A percentile compares a stretch with the other conserved stretches of the same genome.
Evolutionary conservation across 1,284 basidiomycete genomes (phyloP).

Genomic region (Heliocybe sulcata): DNA sequence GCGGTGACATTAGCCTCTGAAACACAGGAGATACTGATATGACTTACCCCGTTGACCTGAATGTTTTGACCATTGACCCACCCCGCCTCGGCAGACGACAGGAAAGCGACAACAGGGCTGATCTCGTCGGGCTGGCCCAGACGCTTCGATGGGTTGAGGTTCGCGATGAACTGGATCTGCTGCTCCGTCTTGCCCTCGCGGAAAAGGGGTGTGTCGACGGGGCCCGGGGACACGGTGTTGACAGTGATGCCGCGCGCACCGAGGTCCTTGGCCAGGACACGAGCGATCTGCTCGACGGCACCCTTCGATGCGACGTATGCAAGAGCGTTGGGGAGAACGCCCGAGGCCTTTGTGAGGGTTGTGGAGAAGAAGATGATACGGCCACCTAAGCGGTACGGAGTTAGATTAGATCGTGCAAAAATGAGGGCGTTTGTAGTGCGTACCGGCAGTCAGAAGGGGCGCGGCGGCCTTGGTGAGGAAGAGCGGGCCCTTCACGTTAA

Average conservation of each 20-base stretch:
- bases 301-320: conserved; percentile 49
- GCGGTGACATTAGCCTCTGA: neutral
- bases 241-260: conserved; percentile 45
- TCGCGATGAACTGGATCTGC: conserved; percentile 36
- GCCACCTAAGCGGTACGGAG: conserved; percentile 29
- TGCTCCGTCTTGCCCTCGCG: conserved; percentile 41
- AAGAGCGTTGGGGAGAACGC: conserved; percentile 38
- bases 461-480: conserved; percentile 45
- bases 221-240: conserved; percentile 49
- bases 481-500: conserved; percentile 51
- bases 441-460: conserved; percentile 9
- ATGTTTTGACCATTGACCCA: conserved; percentile 55
- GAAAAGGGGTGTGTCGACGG: conserved; percentile 47
- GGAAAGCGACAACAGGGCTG: conserved; percentile 41
- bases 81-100: conserved; percentile 41
- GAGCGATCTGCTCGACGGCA: conserved; percentile 49
- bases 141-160: conserved; percentile 36
- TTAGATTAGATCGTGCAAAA: neutral
- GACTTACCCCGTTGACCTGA: conserved; percentile 43
- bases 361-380: conserved; percentile 51
- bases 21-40: neutral
- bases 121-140: conserved; percentile 48
- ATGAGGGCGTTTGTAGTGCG: neutral
- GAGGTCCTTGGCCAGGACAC: conserved; percentile 51
- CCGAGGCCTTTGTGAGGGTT: conserved; percentile 35